phyloP scores from a whole-genome alignment of 495 filamentous ascomycete species.

The Rostrohypoxylon terebratum region DNA sequence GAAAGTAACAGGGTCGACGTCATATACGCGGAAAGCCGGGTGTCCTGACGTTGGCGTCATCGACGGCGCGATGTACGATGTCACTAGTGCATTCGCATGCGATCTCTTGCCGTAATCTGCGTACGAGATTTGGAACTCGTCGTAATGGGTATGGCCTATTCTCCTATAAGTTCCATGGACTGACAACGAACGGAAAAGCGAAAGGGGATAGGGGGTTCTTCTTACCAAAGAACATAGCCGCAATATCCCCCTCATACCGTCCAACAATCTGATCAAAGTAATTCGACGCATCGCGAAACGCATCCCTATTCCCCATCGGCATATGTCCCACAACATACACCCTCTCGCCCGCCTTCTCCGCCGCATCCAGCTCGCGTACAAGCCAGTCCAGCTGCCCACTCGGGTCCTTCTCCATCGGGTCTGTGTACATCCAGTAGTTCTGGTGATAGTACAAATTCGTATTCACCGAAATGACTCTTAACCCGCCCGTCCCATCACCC shows the following conservation, averaged over 20 bases:
- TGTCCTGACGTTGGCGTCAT: constrained; percentile 66
- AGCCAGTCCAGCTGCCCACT: constrained; percentile 63
- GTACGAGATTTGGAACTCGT: constrained; percentile 68
- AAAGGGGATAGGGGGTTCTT: neutral
- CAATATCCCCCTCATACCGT: constrained; percentile 65
- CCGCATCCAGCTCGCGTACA: constrained; percentile 61
- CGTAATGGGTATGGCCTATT: constrained; percentile 64
- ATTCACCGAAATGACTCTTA: constrained; percentile 69
- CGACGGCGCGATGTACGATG: constrained; percentile 64
- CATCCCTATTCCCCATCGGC: constrained; percentile 59
- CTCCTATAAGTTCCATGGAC: neutral
- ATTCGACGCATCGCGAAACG: constrained; percentile 64
- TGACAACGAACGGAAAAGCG: too few relatives aligned
- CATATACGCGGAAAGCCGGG: constrained; percentile 68
- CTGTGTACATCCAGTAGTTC: constrained; percentile 66
- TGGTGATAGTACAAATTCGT: constrained; percentile 68
- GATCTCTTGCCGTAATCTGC: constrained; percentile 53
- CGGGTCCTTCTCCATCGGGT: constrained; percentile 63
- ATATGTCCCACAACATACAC: constrained; percentile 69
- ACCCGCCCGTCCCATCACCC: constrained; percentile 49
- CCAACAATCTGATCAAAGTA: constrained; percentile 67
- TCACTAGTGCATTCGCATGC: constrained; percentile 55
- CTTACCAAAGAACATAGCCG: constrained; percentile 65
- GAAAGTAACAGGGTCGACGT: constrained; percentile 66
- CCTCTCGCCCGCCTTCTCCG: constrained; percentile 62